Evolutionary conservation across 441 rosid species (phyloP).

Genomic region (Populus hybrid): DNA sequence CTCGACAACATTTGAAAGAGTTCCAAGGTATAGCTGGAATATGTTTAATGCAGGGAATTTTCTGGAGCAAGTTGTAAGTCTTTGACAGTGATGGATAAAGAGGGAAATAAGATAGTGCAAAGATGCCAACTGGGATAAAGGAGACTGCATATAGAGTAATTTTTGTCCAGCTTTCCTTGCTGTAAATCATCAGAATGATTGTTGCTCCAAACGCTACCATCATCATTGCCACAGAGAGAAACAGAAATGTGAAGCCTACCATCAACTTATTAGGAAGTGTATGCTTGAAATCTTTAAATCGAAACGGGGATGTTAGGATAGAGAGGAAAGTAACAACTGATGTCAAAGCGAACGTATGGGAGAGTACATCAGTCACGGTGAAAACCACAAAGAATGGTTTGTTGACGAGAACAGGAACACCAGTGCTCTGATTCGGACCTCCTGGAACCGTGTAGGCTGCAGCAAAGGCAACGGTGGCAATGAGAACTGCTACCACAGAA

Average conservation of each 20-base stretch:
- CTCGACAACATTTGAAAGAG: too few species aligned
- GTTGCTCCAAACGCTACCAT: too few species aligned
- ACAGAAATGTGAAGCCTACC: neutral
- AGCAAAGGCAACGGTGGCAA: too few species aligned
- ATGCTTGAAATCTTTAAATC: conserved; percentile 12
- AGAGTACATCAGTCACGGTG: conserved; percentile 11
- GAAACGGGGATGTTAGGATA: conserved; percentile 14
- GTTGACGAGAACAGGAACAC: too few species aligned
- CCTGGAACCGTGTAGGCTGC: too few species aligned
- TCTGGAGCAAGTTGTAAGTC: conserved; percentile 3
- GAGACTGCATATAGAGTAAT: too few species aligned
- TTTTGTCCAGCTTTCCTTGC: too few species aligned
- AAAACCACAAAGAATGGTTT: conserved; percentile 18
- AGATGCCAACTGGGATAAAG: neutral
- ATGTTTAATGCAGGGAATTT: neutral
- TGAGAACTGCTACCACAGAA: too few species aligned
- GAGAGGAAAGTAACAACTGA: conserved; percentile 26
- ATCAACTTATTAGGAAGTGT: conserved; percentile 2
- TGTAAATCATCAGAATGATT: too few species aligned
- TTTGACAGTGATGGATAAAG: neutral
- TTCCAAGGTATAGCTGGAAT: too few species aligned
- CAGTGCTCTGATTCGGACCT: too few species aligned
- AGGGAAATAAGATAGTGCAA: conserved; percentile 8
- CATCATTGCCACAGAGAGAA: too few species aligned
- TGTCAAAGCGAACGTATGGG: conserved; percentile 17